These are phyloP conservation scores for Gilbertella persicaria DNA, from an alignment of 371 early-diverging fungal genomes.

Conservation along the genomic window DNA sequence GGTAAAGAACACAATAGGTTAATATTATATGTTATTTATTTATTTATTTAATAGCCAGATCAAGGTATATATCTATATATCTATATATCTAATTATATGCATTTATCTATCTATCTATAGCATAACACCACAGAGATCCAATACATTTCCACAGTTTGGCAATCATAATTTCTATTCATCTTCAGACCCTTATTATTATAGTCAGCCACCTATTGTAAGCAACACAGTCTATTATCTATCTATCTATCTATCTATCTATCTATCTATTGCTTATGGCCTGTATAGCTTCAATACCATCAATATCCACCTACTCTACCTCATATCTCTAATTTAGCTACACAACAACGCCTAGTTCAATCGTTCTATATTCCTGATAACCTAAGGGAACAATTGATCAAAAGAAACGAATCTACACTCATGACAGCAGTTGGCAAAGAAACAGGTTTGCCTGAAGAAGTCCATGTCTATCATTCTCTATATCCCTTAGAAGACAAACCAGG, in stretches of 20 bases:
- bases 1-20: slow-evolving; percentile 23
- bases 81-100: background rate
- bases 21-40: background rate
- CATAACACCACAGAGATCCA: background rate
- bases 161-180: background rate
- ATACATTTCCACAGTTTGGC: background rate
- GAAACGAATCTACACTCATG: slow-evolving; percentile 69
- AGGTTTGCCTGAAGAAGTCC: slow-evolving; percentile 71
- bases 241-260: background rate
- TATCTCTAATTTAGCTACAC: slow-evolving; percentile 67
- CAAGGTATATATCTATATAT: background rate
- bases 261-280: slow-evolving; percentile 9
- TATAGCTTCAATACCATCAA: slow-evolving; percentile 75
- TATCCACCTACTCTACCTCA: slow-evolving; percentile 74
- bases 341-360: slow-evolving; percentile 75
- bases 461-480: slow-evolving; percentile 76
- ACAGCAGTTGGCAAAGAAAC: slow-evolving; percentile 59
- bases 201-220: background rate
- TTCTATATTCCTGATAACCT: slow-evolving; percentile 85
- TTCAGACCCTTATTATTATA: slow-evolving; percentile 36
- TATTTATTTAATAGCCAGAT: background rate
- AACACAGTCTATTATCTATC: no score
- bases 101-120: no score
- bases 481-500: slow-evolving; percentile 65
- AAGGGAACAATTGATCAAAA: slow-evolving; percentile 73